phyloP scores from a whole-genome alignment of 106 monocot genomes.

The Acorus gramineus region DNA sequence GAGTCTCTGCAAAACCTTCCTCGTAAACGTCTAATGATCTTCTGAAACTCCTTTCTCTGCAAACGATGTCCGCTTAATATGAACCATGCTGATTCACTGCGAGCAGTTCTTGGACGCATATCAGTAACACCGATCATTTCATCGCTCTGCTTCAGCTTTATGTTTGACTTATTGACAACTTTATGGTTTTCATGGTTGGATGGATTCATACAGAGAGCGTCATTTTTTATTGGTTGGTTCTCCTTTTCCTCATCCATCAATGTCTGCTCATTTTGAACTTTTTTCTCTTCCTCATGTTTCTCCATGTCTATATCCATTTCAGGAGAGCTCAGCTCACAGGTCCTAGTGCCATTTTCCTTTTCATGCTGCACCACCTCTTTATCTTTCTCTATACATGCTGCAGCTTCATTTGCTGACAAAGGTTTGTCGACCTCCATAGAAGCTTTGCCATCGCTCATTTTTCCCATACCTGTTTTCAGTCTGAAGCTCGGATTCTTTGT shows the following conservation, averaged over 20 bases:
- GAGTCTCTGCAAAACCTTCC: constrained; percentile 78
- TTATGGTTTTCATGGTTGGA: neutral
- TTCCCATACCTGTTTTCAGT: constrained; percentile 9
- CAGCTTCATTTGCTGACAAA: constrained; percentile 2
- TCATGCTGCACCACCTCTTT: neutral
- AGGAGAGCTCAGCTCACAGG: neutral
- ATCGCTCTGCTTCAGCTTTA: neutral
- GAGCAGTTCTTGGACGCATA: neutral
- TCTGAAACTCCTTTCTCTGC: constrained; percentile 76
- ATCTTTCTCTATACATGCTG: constrained; percentile 6
- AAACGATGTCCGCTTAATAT: constrained; percentile 71
- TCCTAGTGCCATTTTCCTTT: neutral
- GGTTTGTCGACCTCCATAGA: constrained; percentile 2
- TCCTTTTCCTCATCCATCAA: constrained; percentile 58
- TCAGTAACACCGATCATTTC: neutral
- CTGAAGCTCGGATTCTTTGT: constrained; percentile 27
- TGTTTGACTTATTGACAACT: neutral
- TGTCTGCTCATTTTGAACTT: neutral
- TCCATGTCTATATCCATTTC: constrained; percentile 7
- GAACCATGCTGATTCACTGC: constrained; percentile 39
- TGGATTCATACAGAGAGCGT: neutral
- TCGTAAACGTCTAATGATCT: constrained; percentile 35
- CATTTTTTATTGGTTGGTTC: constrained; percentile 29
- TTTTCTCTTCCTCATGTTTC: constrained; percentile 1
- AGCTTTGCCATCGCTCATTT: constrained; percentile 4